These are phyloP conservation scores for Fraxinus sp. DNA, from an alignment of 305 asterid species.

Conservation along the genomic window DNA sequence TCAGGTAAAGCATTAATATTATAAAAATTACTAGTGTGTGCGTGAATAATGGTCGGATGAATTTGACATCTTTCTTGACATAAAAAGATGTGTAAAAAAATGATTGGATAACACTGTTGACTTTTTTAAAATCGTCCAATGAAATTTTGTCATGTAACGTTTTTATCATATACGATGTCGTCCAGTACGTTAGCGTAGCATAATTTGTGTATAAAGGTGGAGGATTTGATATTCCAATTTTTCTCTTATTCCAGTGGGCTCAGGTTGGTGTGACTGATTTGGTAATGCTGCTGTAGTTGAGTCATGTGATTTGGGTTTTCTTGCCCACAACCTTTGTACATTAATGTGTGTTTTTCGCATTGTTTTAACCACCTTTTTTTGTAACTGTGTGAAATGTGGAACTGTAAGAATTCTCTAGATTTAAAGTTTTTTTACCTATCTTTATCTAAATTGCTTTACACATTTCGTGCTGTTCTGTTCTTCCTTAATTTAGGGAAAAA, in stretches of 20 bases:
- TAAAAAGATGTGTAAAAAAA: neutral
- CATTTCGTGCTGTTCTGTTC: constrained; percentile 24
- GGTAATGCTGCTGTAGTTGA: constrained; percentile 44
- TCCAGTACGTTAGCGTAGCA: neutral
- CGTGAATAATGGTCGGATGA: no score
- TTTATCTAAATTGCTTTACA: constrained; percentile 17
- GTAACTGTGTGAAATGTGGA: constrained; percentile 12
- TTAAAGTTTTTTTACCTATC: neutral
- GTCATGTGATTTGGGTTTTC: constrained; percentile 55
- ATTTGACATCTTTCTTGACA: neutral
- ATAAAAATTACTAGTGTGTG: constrained; percentile 1
- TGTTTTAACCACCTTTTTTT: constrained; percentile 13
- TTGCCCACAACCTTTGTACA: constrained; percentile 37
- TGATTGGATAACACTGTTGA: neutral
- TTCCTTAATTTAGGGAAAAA: constrained; percentile 29
- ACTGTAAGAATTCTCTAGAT: neutral
- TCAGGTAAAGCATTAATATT: constrained; percentile 15
- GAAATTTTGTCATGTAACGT: no score
- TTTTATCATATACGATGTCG: neutral
- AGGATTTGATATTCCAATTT: constrained; percentile 39
- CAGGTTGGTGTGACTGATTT: constrained; percentile 55
- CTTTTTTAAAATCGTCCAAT: neutral
- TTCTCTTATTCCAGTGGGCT: constrained; percentile 62
- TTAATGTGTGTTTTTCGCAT: neutral
- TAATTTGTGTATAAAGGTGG: constrained; percentile 14